These are phyloP conservation scores for Phylloboletellus chloephorus DNA, from an alignment of 1,284 basidiomycete species.

Conservation along the genomic window DNA sequence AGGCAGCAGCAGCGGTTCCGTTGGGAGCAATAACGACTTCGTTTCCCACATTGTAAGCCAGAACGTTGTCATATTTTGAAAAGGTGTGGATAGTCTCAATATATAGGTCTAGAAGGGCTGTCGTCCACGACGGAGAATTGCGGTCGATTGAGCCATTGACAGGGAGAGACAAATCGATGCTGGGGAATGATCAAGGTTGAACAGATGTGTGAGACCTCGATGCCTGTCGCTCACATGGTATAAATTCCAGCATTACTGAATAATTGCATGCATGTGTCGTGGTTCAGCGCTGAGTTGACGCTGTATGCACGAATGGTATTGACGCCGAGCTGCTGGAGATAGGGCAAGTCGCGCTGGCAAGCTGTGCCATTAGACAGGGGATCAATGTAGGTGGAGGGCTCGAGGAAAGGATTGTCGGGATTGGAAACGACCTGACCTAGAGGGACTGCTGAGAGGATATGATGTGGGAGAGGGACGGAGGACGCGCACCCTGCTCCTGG, in stretches of 20 bases:
- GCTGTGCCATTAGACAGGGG: conserved; percentile 64
- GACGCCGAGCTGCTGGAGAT: conserved; percentile 63
- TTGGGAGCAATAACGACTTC: conserved; percentile 67
- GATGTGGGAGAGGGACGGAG: not conserved
- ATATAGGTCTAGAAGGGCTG: conserved; percentile 78
- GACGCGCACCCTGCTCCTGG: conserved; percentile 69
- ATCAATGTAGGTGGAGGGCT: conserved; percentile 73
- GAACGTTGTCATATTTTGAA: conserved; percentile 76
- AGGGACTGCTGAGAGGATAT: conserved; percentile 1
- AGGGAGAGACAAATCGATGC: conserved; percentile 81
- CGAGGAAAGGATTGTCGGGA: conserved; percentile 68
- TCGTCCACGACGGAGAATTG: conserved; percentile 71
- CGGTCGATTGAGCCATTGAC: conserved; percentile 86
- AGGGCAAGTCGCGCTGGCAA: conserved; percentile 77
- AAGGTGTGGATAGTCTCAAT: conserved; percentile 75
- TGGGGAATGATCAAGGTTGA: conserved; percentile 27
- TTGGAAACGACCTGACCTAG: conserved; percentile 45
- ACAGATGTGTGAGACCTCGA: not conserved
- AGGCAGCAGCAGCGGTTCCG: conserved; percentile 66
- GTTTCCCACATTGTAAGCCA: conserved; percentile 86
- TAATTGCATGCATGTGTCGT: conserved; percentile 80
- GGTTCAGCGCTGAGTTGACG: conserved; percentile 76
- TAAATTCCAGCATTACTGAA: conserved; percentile 82
- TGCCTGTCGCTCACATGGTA: conserved; percentile 60
- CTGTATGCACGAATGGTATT: conserved; percentile 82